These are phyloP conservation scores for Pseudozyma hubeiensis DNA, from an alignment of 1,284 basidiomycete genomes.

Conservation along the genomic window DNA sequence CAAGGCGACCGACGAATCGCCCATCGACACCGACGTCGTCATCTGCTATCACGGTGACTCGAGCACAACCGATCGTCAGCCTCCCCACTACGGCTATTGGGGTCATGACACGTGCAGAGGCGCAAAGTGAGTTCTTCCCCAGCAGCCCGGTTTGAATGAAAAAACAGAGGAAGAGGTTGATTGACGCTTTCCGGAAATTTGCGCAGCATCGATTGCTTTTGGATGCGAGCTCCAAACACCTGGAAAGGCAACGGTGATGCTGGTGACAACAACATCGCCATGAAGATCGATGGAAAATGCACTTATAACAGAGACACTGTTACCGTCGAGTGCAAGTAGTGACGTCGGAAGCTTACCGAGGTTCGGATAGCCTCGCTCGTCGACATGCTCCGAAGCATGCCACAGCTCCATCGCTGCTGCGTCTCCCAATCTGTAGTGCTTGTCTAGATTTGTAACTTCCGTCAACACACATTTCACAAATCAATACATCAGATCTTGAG, in stretches of 20 bases:
- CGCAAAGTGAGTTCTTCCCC: background rate
- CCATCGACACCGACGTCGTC: background rate
- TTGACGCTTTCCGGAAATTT: too few species aligned
- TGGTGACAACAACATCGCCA: slow-evolving; percentile 9
- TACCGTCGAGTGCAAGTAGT: background rate
- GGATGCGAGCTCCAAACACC: slow-evolving; percentile 1
- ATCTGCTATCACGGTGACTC: slow-evolving; percentile 3
- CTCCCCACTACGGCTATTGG: background rate
- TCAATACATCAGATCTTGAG: too few species aligned
- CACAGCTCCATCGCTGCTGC: too few species aligned
- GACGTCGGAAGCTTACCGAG: too few species aligned
- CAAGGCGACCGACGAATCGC: background rate
- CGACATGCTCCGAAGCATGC: too few species aligned
- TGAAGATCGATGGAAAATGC: background rate
- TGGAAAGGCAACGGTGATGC: slow-evolving; percentile 4
- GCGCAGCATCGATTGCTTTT: slow-evolving; percentile 10
- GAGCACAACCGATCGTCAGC: background rate
- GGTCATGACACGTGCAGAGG: background rate
- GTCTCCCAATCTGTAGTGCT: too few species aligned
- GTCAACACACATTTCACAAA: too few species aligned
- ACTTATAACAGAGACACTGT: background rate
- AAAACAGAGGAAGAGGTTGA: too few species aligned
- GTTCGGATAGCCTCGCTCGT: too few species aligned
- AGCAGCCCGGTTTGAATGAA: too few species aligned
- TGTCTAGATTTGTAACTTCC: too few species aligned